Evolutionary conservation across 1,139 yeast genomes (phyloP).

Genomic region (Wickerhamiella pararugosa): DNA sequence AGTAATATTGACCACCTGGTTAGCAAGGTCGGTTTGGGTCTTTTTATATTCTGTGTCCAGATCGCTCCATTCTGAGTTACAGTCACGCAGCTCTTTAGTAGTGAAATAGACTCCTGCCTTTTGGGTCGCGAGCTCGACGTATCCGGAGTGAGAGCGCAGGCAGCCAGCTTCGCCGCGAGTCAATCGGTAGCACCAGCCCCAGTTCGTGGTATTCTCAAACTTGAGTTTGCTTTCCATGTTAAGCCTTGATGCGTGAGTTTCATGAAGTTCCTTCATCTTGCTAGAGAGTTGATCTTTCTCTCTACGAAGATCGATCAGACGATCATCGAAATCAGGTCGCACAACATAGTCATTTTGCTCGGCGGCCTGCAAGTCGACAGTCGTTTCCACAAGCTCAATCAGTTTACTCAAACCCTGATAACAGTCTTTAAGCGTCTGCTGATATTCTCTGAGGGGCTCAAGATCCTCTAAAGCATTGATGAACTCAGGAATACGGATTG

Average conservation of each 20-base stretch:
- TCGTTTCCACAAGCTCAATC: slow-evolving; percentile 79
- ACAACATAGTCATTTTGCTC: slow-evolving; percentile 70
- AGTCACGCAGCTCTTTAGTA: slow-evolving; percentile 43
- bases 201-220: slow-evolving; percentile 68
- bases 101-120: slow-evolving; percentile 92
- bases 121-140: slow-evolving; percentile 71
- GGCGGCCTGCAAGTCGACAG: slow-evolving; percentile 72
- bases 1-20: slow-evolving; percentile 67
- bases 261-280: slow-evolving; percentile 46
- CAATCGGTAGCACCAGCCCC: slow-evolving; percentile 88
- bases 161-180: slow-evolving; percentile 81
- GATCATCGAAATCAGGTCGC: slow-evolving; percentile 78
- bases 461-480: slow-evolving; percentile 34
- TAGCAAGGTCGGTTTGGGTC: slow-evolving; percentile 63
- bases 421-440: slow-evolving; percentile 30
- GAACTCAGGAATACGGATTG: slow-evolving; percentile 54
- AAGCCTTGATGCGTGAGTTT: slow-evolving; percentile 55
- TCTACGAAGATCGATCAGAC: slow-evolving; percentile 44
- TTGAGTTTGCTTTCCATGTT: slow-evolving; percentile 78
- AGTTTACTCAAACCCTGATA: slow-evolving; percentile 44
- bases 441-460: slow-evolving; percentile 16
- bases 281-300: slow-evolving; percentile 41
- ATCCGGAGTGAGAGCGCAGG: slow-evolving; percentile 45
- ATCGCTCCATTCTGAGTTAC: slow-evolving; percentile 44
- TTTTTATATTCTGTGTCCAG: slow-evolving; percentile 52